These are phyloP conservation scores for Leccinum ochraceum DNA, from an alignment of 768 basidiomycete species.

Conservation along the genomic window DNA sequence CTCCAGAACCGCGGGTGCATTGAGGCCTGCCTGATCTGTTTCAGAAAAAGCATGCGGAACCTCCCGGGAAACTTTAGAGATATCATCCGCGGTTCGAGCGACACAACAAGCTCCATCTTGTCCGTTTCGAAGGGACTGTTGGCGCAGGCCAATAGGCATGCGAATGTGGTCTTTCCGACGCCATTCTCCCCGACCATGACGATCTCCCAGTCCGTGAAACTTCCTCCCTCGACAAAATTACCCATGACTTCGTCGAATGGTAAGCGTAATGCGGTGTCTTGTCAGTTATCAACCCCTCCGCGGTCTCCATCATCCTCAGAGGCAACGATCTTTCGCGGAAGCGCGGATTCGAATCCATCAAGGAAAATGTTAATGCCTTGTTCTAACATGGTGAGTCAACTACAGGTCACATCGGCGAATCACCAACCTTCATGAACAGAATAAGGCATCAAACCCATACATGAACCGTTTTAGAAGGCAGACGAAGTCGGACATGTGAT, in stretches of 20 bases:
- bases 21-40: no score
- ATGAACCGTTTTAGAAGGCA: constrained; percentile 96
- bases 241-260: constrained; percentile 94
- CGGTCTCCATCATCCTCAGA: constrained; percentile 97
- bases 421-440: constrained; percentile 91
- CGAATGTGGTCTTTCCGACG: constrained; percentile 97
- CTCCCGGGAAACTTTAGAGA: no score
- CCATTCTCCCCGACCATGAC: constrained; percentile 99
- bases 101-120: constrained; percentile 80
- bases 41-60: no score
- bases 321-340: constrained; percentile 94
- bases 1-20: no score
- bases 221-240: constrained; percentile 80
- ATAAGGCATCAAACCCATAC: constrained; percentile 95
- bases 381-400: constrained; percentile 2
- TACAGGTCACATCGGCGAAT: neutral
- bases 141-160: constrained; percentile 92
- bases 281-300: constrained; percentile 83
- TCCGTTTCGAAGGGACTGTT: constrained; percentile 69
- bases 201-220: constrained; percentile 97
- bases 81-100: constrained; percentile 72
- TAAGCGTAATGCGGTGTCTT: constrained; percentile 91
- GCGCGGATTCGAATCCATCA: constrained; percentile 94
- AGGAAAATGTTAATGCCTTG: constrained; percentile 98
- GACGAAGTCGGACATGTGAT: constrained; percentile 96